phyloP scores from a whole-genome alignment of 805 yeast species.

The Blastobotrys chiropterorum region DNA sequence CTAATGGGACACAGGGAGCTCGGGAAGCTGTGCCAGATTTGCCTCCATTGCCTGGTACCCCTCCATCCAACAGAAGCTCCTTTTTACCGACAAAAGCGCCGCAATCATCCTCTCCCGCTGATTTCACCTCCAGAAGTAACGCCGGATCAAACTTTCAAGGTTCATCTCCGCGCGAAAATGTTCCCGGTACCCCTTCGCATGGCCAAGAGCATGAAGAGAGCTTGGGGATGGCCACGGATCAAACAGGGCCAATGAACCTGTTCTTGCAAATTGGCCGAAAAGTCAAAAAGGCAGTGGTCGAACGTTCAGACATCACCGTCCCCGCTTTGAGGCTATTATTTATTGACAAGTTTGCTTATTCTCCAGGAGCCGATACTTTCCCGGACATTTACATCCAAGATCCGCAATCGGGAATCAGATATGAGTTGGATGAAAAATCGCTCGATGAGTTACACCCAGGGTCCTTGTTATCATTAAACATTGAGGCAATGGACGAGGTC shows the following conservation, averaged over 20 bases:
- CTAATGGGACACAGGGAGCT: constrained; percentile 36
- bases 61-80: constrained; percentile 21
- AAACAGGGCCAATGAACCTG: constrained; percentile 21
- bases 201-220: neutral
- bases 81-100: constrained; percentile 21
- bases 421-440: constrained; percentile 70
- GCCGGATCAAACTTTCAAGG: neutral
- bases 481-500: constrained; percentile 38
- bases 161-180: neutral
- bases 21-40: constrained; percentile 18
- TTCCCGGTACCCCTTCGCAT: neutral
- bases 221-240: neutral
- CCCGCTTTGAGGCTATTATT: constrained; percentile 51
- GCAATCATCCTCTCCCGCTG: constrained; percentile 17
- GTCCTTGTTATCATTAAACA: constrained; percentile 49
- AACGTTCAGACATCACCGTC: constrained; percentile 32
- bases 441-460: constrained; percentile 56
- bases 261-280: constrained; percentile 31
- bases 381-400: constrained; percentile 78
- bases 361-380: constrained; percentile 63
- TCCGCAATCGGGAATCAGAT: constrained; percentile 50
- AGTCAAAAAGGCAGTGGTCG: constrained; percentile 27
- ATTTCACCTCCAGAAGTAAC: constrained; percentile 9
- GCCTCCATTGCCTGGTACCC: constrained; percentile 21
- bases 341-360: constrained; percentile 80